Conservation (phyloP, 345 rosid genomes). For the Camelina sativa region DNA sequence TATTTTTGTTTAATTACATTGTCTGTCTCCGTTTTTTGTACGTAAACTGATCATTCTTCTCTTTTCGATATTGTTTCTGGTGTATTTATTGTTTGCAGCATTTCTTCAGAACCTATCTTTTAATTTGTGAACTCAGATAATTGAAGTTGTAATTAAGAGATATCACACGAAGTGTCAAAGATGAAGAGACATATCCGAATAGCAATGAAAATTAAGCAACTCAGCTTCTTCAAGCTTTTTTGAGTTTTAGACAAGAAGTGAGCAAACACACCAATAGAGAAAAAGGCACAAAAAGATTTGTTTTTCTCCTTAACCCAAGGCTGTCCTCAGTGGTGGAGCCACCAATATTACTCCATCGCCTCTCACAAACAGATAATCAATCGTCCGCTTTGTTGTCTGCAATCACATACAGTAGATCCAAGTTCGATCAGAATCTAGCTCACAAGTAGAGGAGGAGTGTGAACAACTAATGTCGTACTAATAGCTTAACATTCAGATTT, state of each 20-base stretch:
- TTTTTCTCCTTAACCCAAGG: constrained; percentile 38
- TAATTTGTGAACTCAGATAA: constrained; percentile 1
- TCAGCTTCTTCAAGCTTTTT: constrained; percentile 23
- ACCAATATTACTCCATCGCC: constrained; percentile 99
- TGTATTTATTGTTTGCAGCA: neutral
- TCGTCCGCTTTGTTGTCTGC: constrained; percentile 84
- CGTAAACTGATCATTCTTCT: constrained; percentile 12
- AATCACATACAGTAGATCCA: constrained; percentile 22
- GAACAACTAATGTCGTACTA: neutral
- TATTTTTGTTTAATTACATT: neutral
- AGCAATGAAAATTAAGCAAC: constrained; percentile 2
- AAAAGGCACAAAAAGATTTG: neutral
- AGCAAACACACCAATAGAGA: constrained; percentile 12
- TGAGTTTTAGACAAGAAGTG: constrained; percentile 26
- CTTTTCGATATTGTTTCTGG: neutral
- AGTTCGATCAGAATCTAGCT: constrained; percentile 11
- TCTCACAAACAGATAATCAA: constrained; percentile 93
- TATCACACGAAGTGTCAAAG: constrained; percentile 13
- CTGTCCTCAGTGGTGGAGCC: constrained; percentile 93
- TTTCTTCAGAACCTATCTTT: neutral
- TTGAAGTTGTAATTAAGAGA: constrained; percentile 24
- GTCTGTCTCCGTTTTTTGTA: constrained; percentile 9
- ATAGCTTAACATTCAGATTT: no score
- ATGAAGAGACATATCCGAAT: neutral
- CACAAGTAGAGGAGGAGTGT: neutral